Evolutionary conservation across 1,284 basidiomycete species (phyloP), one percentile per base, ranked within the genome.

Genomic region (Tetrapyrgos nigripes): DNA sequence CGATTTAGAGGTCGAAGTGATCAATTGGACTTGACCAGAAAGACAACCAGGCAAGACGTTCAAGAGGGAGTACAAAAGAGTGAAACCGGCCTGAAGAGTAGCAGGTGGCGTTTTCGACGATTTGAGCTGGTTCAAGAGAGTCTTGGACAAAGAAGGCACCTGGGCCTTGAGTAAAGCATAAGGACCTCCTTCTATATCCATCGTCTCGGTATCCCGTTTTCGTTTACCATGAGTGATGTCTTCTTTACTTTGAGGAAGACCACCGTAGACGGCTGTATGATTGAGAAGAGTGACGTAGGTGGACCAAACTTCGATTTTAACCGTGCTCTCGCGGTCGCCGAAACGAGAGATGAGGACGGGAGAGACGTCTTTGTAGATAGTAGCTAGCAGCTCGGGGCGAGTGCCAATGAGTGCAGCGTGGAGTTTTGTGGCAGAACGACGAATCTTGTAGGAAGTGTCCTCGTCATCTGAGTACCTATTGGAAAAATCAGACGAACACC

Each of bases 401-500:
- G 96, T 97, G 14, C 85, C 86, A 63, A 98, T 90, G 50, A 97
- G 82, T 1, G 93, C 91, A 13, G 88, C 80, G 13, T 99, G 82
- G 1, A 98, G 80, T 72, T 98, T 98, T 24, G 95, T 95, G 4
- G 97, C 91, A 3, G 94, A 91, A 53, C 97, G 87, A 60, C 97
- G 89, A 61, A 98, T 95, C 77, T 98, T 98, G 86, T 98, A 99
- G 0, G 96, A 98, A n/a, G 94, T 92, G 71, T 99, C 97, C 70
- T 99, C 97, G 64, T 99, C 97, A 67, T 99, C 97, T 6, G 94
- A 95, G 72, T 98, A 98, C 64, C 92, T 94, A 24, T 21, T 62
- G 2, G 37, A 48, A 3, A 24, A 11, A 14, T 14, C 5, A 40
- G 35, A 57, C 40, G 48, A 26, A 57, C 46, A 58, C 57, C 23